Conservation (phyloP, 2,329 filamentous ascomycete species). For the Aspergillus versicolor region DNA sequence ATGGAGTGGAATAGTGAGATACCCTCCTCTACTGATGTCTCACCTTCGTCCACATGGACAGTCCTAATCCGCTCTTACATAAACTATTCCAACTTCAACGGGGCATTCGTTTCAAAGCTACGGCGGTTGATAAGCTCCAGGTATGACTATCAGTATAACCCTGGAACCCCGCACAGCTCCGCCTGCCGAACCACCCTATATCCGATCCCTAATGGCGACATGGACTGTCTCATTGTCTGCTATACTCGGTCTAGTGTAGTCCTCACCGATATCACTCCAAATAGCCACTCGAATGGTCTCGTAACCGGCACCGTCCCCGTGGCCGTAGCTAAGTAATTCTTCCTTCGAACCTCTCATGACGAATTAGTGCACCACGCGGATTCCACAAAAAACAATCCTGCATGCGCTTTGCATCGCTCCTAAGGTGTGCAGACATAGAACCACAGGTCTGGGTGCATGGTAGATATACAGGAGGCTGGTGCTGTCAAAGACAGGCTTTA, state of each 20-base stretch:
- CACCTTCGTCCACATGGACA: constrained; percentile 2
- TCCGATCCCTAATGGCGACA: constrained; percentile 13
- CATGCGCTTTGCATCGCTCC: too few species aligned
- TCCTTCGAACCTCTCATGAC: too few species aligned
- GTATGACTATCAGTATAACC: neutral
- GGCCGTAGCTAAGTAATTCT: too few species aligned
- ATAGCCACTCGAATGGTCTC: constrained; percentile 8
- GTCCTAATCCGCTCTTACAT: constrained; percentile 9
- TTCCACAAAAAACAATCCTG: too few species aligned
- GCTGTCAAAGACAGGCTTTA: too few species aligned
- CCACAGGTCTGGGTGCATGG: too few species aligned
- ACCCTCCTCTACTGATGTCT: too few species aligned
- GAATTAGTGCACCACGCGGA: too few species aligned
- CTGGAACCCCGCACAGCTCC: neutral
- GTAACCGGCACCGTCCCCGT: neutral
- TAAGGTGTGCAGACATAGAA: too few species aligned
- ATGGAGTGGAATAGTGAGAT: too few species aligned
- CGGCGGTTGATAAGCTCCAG: neutral
- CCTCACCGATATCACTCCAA: constrained; percentile 14
- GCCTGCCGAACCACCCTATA: neutral
- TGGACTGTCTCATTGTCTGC: constrained; percentile 15
- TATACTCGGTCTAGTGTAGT: constrained; percentile 8
- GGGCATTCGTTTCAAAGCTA: neutral
- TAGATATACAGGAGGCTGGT: too few species aligned
- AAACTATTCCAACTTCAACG: constrained; percentile 3